These are phyloP conservation scores for Chlamydomonas sp. DNA, from an alignment of 139 green algal species.

Conservation along the genomic window DNA sequence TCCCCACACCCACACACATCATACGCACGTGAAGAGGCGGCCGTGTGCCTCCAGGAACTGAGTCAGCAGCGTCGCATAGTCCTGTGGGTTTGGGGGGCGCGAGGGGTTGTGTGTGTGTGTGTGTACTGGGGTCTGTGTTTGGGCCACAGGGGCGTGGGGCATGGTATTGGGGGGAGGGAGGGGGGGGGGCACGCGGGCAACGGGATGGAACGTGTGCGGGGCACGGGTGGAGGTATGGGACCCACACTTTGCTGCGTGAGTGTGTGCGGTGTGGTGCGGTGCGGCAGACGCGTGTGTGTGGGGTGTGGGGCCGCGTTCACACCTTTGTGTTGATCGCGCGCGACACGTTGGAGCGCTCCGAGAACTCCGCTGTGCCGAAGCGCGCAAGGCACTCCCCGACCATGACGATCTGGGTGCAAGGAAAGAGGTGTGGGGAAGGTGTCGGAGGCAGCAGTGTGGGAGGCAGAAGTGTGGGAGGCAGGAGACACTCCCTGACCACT, in stretches of 20 bases:
- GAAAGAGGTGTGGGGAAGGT: not conserved
- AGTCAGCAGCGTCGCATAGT: conserved; percentile 19
- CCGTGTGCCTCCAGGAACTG: conserved; percentile 17
- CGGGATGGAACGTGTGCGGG: too few species aligned
- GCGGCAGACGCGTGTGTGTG: too few species aligned
- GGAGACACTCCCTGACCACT: not conserved
- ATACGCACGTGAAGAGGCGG: conserved; percentile 1
- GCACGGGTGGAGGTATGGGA: too few species aligned
- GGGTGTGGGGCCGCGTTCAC: too few species aligned
- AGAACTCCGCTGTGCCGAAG: conserved; percentile 18
- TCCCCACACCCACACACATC: too few species aligned
- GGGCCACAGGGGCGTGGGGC: too few species aligned
- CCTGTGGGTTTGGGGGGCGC: conserved; percentile 15
- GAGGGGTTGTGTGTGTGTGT: too few species aligned
- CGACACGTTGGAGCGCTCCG: conserved; percentile 4
- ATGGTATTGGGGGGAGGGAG: too few species aligned
- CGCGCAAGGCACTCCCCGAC: conserved; percentile 15
- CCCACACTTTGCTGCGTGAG: too few species aligned
- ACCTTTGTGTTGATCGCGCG: conserved; percentile 21
- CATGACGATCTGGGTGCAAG: conserved; percentile 15
- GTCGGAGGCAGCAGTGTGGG: not conserved
- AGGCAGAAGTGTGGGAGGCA: not conserved
- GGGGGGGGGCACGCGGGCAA: too few species aligned
- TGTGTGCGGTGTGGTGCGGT: too few species aligned
- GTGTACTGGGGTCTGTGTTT: too few species aligned